Percentiles rank a stretch among this genome's conserved stretches.
Evolutionary conservation across 164 flowering plant species (phyloP).

Genomic region (Vitis vinifera): ASM3070453v1 NC_081805.1:12273501-12274000

Average conservation of each 20-base stretch:
- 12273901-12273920: too few species aligned
- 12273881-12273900: too few species aligned
- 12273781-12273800: slow-evolving; percentile 14
- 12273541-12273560: slow-evolving; percentile 19
- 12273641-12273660: not conserved
- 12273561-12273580: slow-evolving; percentile 13
- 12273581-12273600: slow-evolving; percentile 11
- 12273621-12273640: not conserved
- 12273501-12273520: not conserved
- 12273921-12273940: too few species aligned
- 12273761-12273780: slow-evolving; percentile 15
- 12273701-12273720: slow-evolving; percentile 7
- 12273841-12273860: not conserved
- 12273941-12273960: too few species aligned
- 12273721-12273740: slow-evolving; percentile 5
- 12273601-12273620: slow-evolving; percentile 24
- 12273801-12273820: slow-evolving; percentile 22
- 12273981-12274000: too few species aligned
- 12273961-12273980: too few species aligned
- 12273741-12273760: slow-evolving; percentile 6
- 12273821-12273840: slow-evolving; percentile 7
- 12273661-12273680: slow-evolving; percentile 16
- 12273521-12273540: not conserved
- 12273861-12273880: not conserved
- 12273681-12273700: slow-evolving; percentile 6